These are phyloP conservation scores for Collybia nuda DNA, from an alignment of 768 basidiomycete genomes.

Conservation along the genomic window DNA sequence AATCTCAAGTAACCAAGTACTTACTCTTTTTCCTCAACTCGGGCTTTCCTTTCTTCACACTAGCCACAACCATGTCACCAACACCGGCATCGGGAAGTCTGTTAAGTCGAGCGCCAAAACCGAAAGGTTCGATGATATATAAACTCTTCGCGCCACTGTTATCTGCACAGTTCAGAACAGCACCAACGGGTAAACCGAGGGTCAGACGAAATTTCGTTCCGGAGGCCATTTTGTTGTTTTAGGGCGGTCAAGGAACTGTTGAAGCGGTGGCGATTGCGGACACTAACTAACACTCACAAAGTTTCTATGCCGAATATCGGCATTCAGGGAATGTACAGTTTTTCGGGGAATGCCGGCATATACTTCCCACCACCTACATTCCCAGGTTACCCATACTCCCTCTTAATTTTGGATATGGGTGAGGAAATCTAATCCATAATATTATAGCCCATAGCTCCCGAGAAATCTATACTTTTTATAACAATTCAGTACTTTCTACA, in stretches of 20 bases:
- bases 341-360: slow-evolving; percentile 20
- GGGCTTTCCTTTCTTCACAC: slow-evolving; percentile 99
- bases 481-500: too few relatives aligned
- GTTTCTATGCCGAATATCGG: slow-evolving; percentile 24
- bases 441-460: too few relatives aligned
- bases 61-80: slow-evolving; percentile 94
- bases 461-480: too few relatives aligned
- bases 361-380: too few relatives aligned
- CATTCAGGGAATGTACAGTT: slow-evolving; percentile 24
- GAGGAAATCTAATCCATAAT: too few relatives aligned
- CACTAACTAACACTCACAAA: slow-evolving; percentile 21
- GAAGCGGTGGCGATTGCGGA: slow-evolving; percentile 15
- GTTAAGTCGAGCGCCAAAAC: slow-evolving; percentile 95
- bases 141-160: slow-evolving; percentile 98
- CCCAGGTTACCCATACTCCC: too few relatives aligned
- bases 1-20: slow-evolving; percentile 27
- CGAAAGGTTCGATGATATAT: slow-evolving; percentile 92
- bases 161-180: slow-evolving; percentile 97
- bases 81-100: slow-evolving; percentile 95
- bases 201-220: slow-evolving; percentile 98
- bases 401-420: too few relatives aligned
- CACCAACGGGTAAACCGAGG: slow-evolving; percentile 90
- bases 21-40: slow-evolving; percentile 99
- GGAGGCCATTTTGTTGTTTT: slow-evolving; percentile 45
- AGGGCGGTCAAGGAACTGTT: slow-evolving; percentile 1